Evolutionary conservation across 805 yeast genomes (phyloP), one percentile per base, ranked within the genome.

Genomic region (Hanseniaspora opuntiae): DNA sequence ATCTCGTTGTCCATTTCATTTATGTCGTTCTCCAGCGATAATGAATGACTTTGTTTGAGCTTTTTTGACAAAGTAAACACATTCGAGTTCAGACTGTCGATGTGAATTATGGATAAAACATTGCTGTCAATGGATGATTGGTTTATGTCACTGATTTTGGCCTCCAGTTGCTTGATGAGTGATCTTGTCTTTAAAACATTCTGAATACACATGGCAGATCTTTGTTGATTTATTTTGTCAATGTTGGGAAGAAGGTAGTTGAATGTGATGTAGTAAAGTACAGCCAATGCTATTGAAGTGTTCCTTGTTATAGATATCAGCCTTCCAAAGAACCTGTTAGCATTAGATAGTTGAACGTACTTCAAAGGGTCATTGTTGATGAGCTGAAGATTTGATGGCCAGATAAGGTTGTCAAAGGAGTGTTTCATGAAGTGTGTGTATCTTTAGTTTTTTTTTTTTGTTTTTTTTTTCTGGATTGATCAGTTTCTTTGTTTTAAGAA

Each of bases 221-320:
- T 25, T 22, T 51, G 54, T 30, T 44, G 30, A 4, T 14, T 9
- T 10, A 51, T 42, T n/a, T 16, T 11, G 3, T 36, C 39, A 6
- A 37, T 17, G 45, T 51, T 51, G 8, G 54, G 54, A 2, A 51
- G 12, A 5, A 51, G 16, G 19, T 24, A 42, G 35, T 44, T 51
- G 33, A 36, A 51, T 9, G 54, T 51, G 12, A 44, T 10, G 46
- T 51, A 36, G 32, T 51, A 51, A 3, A 51, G n/a, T 14, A 44
- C 0, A 3, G 33, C 36, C 45, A 51, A 36, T 3, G 48, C 40
- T 8, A 51, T 30, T 8, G 48, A 25, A 3, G 54, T 42, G 8
- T 42, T 44, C 19, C 54, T 32, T 3, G 48, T 33, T 2, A 19
- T 24, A 7, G 33, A 24, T 1, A 51, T 44, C 3, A 44, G 30